These are phyloP conservation scores for Russula abietina DNA, from an alignment of 768 basidiomycete genomes.

Conservation along the genomic window DNA sequence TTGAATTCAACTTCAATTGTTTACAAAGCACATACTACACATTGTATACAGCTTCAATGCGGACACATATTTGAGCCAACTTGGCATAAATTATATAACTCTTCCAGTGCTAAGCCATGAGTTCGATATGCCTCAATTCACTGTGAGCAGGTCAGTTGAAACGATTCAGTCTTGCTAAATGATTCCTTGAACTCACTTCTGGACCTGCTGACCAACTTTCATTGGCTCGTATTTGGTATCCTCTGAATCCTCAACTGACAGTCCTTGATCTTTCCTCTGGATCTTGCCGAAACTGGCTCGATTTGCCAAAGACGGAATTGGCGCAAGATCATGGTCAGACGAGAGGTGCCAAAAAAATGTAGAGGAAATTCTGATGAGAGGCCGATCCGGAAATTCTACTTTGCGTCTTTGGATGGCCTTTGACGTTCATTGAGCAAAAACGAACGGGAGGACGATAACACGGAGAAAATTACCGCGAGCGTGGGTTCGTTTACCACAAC, in stretches of 20 bases:
- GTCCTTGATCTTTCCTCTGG: slow-evolving; percentile 35
- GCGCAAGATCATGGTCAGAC: slow-evolving; percentile 72
- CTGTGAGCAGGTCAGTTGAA: slow-evolving; percentile 34
- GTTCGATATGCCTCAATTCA: slow-evolving; percentile 73
- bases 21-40: neutral
- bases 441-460: neutral
- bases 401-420: slow-evolving; percentile 63
- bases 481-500: slow-evolving; percentile 86
- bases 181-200: slow-evolving; percentile 46
- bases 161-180: neutral
- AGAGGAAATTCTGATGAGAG: slow-evolving; percentile 89
- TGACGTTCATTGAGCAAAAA: neutral
- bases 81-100: neutral
- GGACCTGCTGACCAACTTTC: slow-evolving; percentile 88
- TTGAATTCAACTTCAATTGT: slow-evolving; percentile 37
- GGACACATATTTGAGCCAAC: neutral
- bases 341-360: slow-evolving; percentile 96
- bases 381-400: slow-evolving; percentile 59
- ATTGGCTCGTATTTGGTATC: slow-evolving; percentile 54
- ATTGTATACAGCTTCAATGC: neutral
- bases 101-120: slow-evolving; percentile 51
- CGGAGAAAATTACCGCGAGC: slow-evolving; percentile 41
- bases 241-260: slow-evolving; percentile 35
- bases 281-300: slow-evolving; percentile 44
- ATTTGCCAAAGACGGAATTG: slow-evolving; percentile 49